Evolutionary conservation across 345 rosid genomes (phyloP), one percentile per base, ranked within the genome.

Genomic region (Eucalyptus grandis): DNA sequence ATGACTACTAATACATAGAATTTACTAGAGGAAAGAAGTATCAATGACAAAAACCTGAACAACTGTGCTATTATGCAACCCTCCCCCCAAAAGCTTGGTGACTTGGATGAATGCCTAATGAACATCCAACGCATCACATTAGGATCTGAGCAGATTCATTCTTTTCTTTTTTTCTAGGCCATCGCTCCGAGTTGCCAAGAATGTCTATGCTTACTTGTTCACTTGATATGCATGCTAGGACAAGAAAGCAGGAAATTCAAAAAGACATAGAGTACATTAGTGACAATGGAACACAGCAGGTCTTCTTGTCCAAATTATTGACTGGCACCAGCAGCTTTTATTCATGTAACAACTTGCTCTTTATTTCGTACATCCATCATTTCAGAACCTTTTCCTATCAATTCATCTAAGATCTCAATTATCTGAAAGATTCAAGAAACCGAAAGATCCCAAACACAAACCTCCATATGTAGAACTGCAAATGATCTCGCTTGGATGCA

Each of bases 241-340:
- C 53, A 65, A n/a, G 31, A 49, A 65, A 46, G 47, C 89, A 89
- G 49, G 44, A 40, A 89, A 37, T 77, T 82, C 14, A 15, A 22
- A 87, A 15, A 67, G 22, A 16, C 40, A 30, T 14, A 9, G 86
- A 56, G 65, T 91, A 98, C 99, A 91, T 97, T 96, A 49, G 99
- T 96, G 86, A 97, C 93, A 34, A 96, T 94, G 30, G 93, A 92
- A 88, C 98, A 95, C 87, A 96, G 93, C 16, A 94, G 86, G 7
- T 98, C 98, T 92, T 97, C 99, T 91, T 93, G 98, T 37, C 99
- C 98, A 89, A 93, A 95, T 92, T 96, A 99, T 94, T 97, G 95
- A 95, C 99, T 96, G 87, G 97, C 99, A 92, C 96, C 97, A 90
- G 99, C 97, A 86, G 99, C 95, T 94, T 93, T 97, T 98, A 96